phyloP scores from a whole-genome alignment of 345 rosid genomes.

The Sonneratia alba region DNA sequence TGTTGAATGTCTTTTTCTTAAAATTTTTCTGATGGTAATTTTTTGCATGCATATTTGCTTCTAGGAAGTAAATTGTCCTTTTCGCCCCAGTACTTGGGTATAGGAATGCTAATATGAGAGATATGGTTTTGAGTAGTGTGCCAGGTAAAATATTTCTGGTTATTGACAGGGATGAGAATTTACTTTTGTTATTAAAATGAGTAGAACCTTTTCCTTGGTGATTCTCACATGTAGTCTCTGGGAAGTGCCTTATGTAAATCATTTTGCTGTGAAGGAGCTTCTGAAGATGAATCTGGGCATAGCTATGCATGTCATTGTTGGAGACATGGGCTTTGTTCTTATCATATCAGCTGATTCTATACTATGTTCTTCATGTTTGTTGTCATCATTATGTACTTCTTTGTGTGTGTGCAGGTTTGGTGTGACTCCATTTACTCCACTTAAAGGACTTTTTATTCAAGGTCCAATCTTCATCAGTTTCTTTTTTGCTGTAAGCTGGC shows the following conservation, averaged over 20 bases:
- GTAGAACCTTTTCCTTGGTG: neutral
- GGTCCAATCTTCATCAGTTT: slow-evolving; percentile 63
- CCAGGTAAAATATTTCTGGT: neutral
- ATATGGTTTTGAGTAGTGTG: neutral
- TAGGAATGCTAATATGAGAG: neutral
- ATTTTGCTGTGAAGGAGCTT: neutral
- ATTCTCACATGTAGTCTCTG: neutral
- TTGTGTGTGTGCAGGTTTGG: slow-evolving; percentile 37
- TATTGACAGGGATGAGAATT: neutral
- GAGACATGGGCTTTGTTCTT: neutral
- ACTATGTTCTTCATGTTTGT: neutral
- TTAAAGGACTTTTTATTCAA: slow-evolving; percentile 58
- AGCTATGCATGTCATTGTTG: neutral
- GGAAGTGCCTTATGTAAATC: neutral
- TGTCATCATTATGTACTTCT: neutral
- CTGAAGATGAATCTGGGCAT: neutral
- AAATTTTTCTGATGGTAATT: neutral
- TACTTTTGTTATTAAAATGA: neutral
- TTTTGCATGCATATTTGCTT: neutral
- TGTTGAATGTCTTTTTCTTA: neutral
- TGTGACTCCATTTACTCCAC: slow-evolving; percentile 46
- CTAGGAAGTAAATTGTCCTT: neutral
- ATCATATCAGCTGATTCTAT: neutral
- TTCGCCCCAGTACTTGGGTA: neutral
- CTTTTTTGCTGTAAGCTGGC: slow-evolving; percentile 46